Evolutionary conservation across 2,329 filamentous ascomycete genomes (phyloP).

Genomic region (Pyrenochaeta sp.): DNA sequence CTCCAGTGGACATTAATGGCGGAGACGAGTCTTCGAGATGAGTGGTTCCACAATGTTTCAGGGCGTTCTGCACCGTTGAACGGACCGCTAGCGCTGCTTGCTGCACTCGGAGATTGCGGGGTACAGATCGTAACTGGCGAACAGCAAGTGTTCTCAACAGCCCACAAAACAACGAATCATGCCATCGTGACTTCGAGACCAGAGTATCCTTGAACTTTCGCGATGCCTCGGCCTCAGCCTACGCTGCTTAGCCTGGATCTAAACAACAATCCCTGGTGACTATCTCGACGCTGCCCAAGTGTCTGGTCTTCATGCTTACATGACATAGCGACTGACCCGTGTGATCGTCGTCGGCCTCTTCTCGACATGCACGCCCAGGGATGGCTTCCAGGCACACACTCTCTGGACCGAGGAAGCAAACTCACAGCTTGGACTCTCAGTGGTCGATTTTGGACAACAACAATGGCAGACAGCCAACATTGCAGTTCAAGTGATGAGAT

Average conservation of each 20-base stretch:
- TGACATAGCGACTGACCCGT: not conserved
- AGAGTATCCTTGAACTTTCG: not conserved
- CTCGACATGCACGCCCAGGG: not conserved
- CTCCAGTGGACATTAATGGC: too few species aligned
- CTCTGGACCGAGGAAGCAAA: not conserved
- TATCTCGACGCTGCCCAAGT: not conserved
- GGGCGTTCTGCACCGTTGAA: not conserved
- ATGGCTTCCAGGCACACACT: not conserved
- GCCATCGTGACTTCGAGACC: not conserved
- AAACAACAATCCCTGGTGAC: not conserved
- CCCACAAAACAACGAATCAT: not conserved
- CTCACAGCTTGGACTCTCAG: not conserved
- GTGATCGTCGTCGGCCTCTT: not conserved
- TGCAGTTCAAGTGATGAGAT: not conserved
- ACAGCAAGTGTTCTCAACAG: not conserved
- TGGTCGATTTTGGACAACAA: not conserved
- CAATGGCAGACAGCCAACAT: not conserved
- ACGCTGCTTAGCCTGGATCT: not conserved
- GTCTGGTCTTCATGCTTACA: not conserved
- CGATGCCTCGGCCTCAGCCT: not conserved
- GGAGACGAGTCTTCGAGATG: too few species aligned
- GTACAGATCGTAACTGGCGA: not conserved
- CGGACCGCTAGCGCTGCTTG: not conserved
- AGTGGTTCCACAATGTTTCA: not conserved
- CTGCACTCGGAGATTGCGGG: not conserved